phyloP scores from a whole-genome alignment of 768 basidiomycete genomes.

The Trametes maxima region DNA sequence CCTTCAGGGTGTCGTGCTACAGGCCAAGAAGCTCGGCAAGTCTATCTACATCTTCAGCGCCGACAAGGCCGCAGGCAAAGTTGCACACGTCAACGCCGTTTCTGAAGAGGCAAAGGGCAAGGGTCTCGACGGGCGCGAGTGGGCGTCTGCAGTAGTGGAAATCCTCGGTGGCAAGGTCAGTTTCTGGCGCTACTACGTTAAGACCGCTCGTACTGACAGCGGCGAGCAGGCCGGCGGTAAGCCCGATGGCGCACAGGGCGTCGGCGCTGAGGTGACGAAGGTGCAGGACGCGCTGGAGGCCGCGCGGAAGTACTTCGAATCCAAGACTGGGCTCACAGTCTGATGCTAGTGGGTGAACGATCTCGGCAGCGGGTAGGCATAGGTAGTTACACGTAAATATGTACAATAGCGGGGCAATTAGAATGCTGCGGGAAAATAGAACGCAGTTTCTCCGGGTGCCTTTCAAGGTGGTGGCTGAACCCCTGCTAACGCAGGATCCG shows the following conservation, averaged over 20 bases:
- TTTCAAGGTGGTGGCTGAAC: no score
- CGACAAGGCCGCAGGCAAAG: constrained; percentile 67
- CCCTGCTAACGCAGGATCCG: no score
- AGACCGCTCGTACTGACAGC: background rate
- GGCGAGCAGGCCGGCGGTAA: constrained; percentile 84
- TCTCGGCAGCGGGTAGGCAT: background rate
- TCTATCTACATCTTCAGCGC: constrained; percentile 87
- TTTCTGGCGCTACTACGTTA: background rate
- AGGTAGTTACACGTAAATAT: constrained; percentile 21
- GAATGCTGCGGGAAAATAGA: constrained; percentile 9
- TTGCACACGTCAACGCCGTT: constrained; percentile 87
- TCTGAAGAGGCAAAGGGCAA: constrained; percentile 61
- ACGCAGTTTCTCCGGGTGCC: background rate
- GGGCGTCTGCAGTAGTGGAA: constrained; percentile 79
- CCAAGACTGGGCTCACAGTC: constrained; percentile 17
- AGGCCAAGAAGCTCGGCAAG: constrained; percentile 82
- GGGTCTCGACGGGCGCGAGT: constrained; percentile 82
- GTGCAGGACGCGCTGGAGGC: constrained; percentile 66
- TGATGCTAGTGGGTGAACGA: background rate
- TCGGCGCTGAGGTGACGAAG: constrained; percentile 67
- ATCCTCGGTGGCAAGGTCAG: constrained; percentile 89
- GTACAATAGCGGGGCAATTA: constrained; percentile 18
- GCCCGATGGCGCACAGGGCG: constrained; percentile 88
- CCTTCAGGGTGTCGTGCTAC: constrained; percentile 70
- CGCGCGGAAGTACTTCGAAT: constrained; percentile 48